Conservation (phyloP, 75 land plant genomes). For the Picea sitchensis region DNA sequence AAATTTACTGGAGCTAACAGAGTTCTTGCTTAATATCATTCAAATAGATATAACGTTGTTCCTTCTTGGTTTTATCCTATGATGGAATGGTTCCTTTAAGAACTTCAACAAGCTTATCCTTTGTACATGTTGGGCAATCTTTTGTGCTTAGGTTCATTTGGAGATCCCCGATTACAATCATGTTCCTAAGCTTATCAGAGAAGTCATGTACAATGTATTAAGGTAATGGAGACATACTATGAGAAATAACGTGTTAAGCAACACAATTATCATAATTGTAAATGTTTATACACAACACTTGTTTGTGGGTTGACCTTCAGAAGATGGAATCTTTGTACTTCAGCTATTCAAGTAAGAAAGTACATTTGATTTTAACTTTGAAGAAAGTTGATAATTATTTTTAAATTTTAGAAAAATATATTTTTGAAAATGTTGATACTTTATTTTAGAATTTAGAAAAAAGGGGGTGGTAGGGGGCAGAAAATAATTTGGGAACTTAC, state of each 20-base stretch:
- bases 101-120: neutral
- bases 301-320: neutral
- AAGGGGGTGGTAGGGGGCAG: neutral
- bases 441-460: neutral
- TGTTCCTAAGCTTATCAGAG: neutral
- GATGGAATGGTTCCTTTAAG: neutral
- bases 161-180: neutral
- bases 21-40: neutral
- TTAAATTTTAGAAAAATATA: neutral
- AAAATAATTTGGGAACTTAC: too few relatives aligned
- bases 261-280: neutral
- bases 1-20: too few relatives aligned
- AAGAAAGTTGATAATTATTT: neutral
- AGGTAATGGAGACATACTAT: neutral
- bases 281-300: neutral
- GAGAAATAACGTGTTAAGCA: neutral
- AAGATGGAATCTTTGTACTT: constrained; percentile 2
- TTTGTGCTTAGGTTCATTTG: constrained; percentile 6
- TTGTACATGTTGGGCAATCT: neutral
- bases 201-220: neutral
- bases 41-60: neutral
- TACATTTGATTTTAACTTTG: neutral
- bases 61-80: neutral
- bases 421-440: neutral
- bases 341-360: neutral